A percentile compares a stretch with the other conserved stretches of the same genome.
Evolutionary conservation across 129 eudicot species (phyloP).

Genomic region (Artemisia tridentata): DNA sequence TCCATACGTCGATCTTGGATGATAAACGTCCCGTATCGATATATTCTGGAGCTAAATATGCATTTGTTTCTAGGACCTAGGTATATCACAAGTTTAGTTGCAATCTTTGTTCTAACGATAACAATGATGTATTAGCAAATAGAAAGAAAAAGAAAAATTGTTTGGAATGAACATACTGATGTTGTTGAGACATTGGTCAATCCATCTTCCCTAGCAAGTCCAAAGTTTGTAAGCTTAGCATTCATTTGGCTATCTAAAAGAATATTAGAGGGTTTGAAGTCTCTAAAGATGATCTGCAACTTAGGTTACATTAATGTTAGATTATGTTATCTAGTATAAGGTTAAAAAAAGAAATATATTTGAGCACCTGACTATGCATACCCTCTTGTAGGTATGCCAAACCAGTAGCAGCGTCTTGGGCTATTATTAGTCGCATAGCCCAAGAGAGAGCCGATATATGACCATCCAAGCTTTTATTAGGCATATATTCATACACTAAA

Average conservation of each 20-base stretch:
- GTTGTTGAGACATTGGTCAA: slow-evolving; percentile 58
- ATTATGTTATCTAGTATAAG: slow-evolving; percentile 19
- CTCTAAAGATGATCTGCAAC: slow-evolving; percentile 67
- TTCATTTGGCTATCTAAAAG: slow-evolving; percentile 75
- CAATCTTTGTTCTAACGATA: too few species aligned
- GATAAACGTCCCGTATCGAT: slow-evolving; percentile 35
- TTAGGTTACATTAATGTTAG: slow-evolving; percentile 1
- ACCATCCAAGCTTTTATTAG: slow-evolving; percentile 67
- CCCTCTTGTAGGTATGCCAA: slow-evolving; percentile 61
- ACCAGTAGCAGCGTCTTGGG: slow-evolving; percentile 75
- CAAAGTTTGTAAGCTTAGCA: slow-evolving; percentile 80
- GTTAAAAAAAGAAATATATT: neutral
- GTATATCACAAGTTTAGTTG: too few species aligned
- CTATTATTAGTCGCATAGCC: slow-evolving; percentile 59
- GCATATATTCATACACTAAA: slow-evolving; percentile 60
- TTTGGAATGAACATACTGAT: too few species aligned
- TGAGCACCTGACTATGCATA: slow-evolving; percentile 32
- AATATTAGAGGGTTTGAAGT: slow-evolving; percentile 73
- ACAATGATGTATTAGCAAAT: too few species aligned
- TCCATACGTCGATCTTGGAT: slow-evolving; percentile 57
- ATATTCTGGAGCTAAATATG: slow-evolving; percentile 67
- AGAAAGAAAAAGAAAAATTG: too few species aligned
- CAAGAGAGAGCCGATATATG: slow-evolving; percentile 63
- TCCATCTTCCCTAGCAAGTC: slow-evolving; percentile 76
- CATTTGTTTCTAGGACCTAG: too few species aligned